phyloP scores from a whole-genome alignment of 495 filamentous ascomycete genomes.

The Neurospora sp. region DNA sequence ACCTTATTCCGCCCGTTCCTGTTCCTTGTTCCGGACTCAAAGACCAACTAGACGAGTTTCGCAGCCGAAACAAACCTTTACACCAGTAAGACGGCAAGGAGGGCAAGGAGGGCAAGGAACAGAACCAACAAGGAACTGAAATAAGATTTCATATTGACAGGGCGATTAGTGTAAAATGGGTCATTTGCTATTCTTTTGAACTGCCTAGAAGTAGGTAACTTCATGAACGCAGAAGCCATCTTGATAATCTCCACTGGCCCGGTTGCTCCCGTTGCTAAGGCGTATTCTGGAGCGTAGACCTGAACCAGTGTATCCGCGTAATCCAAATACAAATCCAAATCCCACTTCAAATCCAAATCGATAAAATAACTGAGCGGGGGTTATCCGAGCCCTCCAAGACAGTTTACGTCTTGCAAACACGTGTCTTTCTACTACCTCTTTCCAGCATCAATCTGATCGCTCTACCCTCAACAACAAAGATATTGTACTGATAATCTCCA shows the following conservation, averaged over 20 bases:
- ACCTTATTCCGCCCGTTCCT: not conserved
- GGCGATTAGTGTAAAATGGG: not conserved
- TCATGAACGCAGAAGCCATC: not conserved
- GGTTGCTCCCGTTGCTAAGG: not conserved
- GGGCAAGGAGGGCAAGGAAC: no score
- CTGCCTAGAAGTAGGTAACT: not conserved
- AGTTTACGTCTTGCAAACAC: no score
- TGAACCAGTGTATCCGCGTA: not conserved
- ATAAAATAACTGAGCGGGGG: no score
- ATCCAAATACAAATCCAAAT: not conserved
- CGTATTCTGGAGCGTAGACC: not conserved
- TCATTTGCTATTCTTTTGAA: not conserved
- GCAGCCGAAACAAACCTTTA: not conserved
- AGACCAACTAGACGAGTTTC: not conserved
- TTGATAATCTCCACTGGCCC: not conserved
- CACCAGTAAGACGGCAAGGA: not conserved
- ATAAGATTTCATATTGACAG: not conserved
- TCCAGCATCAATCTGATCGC: no score
- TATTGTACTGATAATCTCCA: no score
- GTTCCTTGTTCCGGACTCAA: not conserved
- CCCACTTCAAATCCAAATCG: no score
- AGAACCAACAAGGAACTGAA: not conserved
- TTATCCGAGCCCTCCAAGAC: no score
- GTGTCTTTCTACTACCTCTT: no score
- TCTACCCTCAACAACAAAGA: no score